Conservation (phyloP, 2,329 filamentous ascomycete genomes). For the Cladosporium cucumerinum region DNA sequence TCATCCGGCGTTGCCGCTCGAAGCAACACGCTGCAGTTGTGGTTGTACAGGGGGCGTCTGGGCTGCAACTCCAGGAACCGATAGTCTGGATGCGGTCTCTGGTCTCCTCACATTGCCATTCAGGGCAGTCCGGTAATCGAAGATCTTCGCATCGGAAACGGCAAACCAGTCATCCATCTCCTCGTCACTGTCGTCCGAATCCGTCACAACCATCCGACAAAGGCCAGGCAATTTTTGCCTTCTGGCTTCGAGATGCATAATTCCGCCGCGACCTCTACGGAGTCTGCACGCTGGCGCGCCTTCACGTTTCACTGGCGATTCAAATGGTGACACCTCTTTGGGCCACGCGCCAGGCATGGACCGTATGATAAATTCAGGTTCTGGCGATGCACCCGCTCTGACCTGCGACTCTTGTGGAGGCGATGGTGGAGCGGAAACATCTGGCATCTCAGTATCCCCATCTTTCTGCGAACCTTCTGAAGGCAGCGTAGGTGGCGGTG, state of each 20-base stretch:
- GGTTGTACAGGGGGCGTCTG: slow-evolving; percentile 6
- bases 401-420: slow-evolving; percentile 24
- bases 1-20: slow-evolving; percentile 10
- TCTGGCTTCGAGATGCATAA: slow-evolving; percentile 75
- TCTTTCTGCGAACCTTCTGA: slow-evolving; percentile 40
- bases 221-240: slow-evolving; percentile 26
- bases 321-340: slow-evolving; percentile 17
- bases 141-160: slow-evolving; percentile 48
- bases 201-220: slow-evolving; percentile 54
- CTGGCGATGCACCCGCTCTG: slow-evolving; percentile 21
- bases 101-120: slow-evolving; percentile 42
- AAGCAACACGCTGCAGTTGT: slow-evolving; percentile 13
- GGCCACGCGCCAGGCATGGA: slow-evolving; percentile 22
- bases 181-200: slow-evolving; percentile 75
- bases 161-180: slow-evolving; percentile 54
- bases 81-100: slow-evolving; percentile 15
- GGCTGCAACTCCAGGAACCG: slow-evolving; percentile 5
- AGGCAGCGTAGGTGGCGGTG: slow-evolving; percentile 46
- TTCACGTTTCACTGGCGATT: slow-evolving; percentile 17
- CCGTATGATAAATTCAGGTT: slow-evolving; percentile 27
- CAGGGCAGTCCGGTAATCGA: slow-evolving; percentile 64
- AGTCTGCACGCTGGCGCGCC: slow-evolving; percentile 68
- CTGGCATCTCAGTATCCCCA: slow-evolving; percentile 38
- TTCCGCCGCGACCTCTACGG: slow-evolving; percentile 77
- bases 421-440: slow-evolving; percentile 19